Percentiles rank a stretch among this genome's conserved stretches.
Conservation (phyloP, 495 filamentous ascomycete species). For the Polyplosphaeria fusca region DNA sequence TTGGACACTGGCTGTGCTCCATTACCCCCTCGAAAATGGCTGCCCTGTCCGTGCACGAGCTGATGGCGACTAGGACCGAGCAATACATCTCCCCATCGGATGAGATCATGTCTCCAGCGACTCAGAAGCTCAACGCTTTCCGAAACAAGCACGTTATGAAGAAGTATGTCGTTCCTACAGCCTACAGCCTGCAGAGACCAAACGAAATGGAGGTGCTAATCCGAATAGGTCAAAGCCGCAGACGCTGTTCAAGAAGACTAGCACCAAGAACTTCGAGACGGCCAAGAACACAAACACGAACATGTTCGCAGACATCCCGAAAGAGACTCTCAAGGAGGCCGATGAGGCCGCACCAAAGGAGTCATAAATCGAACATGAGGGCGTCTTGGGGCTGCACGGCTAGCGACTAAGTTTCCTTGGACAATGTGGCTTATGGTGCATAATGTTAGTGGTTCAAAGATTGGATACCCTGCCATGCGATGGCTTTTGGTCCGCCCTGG, state of each 20-base stretch:
- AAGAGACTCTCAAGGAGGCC: slow-evolving; percentile 8
- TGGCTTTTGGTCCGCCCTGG: no score
- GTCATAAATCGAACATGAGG: background rate
- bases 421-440: no score
- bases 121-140: slow-evolving; percentile 80
- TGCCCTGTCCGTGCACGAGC: no score
- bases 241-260: slow-evolving; percentile 36
- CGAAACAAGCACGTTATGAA: slow-evolving; percentile 77
- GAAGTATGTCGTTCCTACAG: slow-evolving; percentile 34
- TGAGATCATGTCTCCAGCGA: slow-evolving; percentile 87
- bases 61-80: slow-evolving; percentile 49
- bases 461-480: no score
- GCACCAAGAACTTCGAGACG: slow-evolving; percentile 32
- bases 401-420: no score
- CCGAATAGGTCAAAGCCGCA: slow-evolving; percentile 28
- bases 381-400: no score
- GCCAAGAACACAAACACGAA: slow-evolving; percentile 19
- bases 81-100: slow-evolving; percentile 90
- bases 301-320: slow-evolving; percentile 34
- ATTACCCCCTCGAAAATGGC: no score
- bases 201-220: slow-evolving; percentile 7
- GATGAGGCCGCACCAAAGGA: background rate
- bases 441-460: no score
- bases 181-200: background rate
- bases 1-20: no score